Percentiles rank a stretch among this genome's conserved stretches.
Conservation (phyloP, 2,329 filamentous ascomycete species). For the Verticillium dahliae region DNA sequence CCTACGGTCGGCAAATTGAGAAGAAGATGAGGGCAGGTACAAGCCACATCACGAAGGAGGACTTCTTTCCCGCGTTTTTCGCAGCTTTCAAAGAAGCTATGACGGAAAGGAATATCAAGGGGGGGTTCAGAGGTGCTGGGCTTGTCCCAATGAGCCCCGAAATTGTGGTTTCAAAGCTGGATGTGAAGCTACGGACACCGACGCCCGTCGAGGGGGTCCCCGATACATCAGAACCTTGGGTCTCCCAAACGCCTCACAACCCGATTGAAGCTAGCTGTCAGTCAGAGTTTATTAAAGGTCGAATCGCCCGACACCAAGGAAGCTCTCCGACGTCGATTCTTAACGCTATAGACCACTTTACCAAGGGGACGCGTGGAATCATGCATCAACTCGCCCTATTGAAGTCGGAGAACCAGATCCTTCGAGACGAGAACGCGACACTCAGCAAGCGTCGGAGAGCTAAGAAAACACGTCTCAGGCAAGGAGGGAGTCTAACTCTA, state of each 20-base stretch:
- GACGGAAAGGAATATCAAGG: too few relatives aligned
- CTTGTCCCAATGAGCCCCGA: too few relatives aligned
- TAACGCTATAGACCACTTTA: conserved; percentile 1
- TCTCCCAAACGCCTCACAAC: not conserved
- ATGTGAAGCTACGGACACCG: too few relatives aligned
- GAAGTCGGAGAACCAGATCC: not conserved
- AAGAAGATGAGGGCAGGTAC: not conserved
- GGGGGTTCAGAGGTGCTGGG: too few relatives aligned
- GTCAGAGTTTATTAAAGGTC: conserved; percentile 30
- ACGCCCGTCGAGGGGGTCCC: too few relatives aligned
- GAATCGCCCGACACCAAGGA: conserved; percentile 1
- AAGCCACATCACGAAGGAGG: not conserved
- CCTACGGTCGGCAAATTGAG: conserved; percentile 21
- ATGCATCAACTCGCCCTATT: conserved; percentile 13
- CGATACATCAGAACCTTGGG: too few relatives aligned
- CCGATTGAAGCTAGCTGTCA: not conserved
- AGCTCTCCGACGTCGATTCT: conserved; percentile 6
- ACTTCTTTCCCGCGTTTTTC: too few relatives aligned
- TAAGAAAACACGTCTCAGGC: not conserved
- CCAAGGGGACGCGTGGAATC: conserved; percentile 2
- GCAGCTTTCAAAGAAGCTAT: too few relatives aligned
- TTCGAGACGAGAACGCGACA: not conserved
- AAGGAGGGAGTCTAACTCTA: conserved; percentile 3
- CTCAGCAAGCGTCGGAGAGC: not conserved
- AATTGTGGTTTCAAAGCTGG: too few relatives aligned